These are phyloP conservation scores for Trapa bicornis DNA, from an alignment of 345 rosid species.

Conservation along the genomic window DNA sequence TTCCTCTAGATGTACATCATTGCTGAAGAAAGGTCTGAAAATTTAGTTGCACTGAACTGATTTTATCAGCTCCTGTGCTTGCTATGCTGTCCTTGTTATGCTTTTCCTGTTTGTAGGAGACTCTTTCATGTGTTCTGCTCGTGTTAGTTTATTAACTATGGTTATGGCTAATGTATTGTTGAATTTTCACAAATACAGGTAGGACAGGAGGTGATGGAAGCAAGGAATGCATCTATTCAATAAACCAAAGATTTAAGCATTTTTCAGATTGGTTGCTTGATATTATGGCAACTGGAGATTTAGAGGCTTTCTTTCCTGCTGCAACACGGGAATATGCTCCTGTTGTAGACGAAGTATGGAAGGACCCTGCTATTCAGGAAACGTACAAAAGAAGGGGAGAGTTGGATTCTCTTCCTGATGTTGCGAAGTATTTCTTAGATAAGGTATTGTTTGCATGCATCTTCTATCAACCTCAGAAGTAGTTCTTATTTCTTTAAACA, in stretches of 20 bases:
- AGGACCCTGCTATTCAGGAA: constrained; percentile 50
- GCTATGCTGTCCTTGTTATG: no score
- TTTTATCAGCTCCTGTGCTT: no score
- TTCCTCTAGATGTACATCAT: neutral
- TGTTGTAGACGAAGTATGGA: constrained; percentile 46
- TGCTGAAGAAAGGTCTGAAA: neutral
- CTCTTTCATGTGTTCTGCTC: neutral
- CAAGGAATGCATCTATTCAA: constrained; percentile 35
- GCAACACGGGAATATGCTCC: constrained; percentile 66
- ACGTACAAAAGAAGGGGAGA: constrained; percentile 49
- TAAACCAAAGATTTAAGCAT: constrained; percentile 36
- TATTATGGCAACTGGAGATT: constrained; percentile 42
- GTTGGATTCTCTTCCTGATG: constrained; percentile 34
- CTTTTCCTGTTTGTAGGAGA: no score
- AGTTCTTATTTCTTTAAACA: neutral
- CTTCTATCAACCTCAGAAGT: neutral
- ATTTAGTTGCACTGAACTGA: no score
- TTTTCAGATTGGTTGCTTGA: constrained; percentile 55
- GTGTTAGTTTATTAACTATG: neutral
- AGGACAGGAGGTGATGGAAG: constrained; percentile 16
- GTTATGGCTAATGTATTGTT: constrained; percentile 6
- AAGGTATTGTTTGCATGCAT: constrained; percentile 17
- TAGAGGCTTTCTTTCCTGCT: constrained; percentile 60
- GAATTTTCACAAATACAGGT: constrained; percentile 12
- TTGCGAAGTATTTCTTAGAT: constrained; percentile 44